Percentiles rank a stretch among this genome's conserved stretches.
These are phyloP conservation scores for Telfairia occidentalis DNA, from an alignment of 331 rosid genomes.

Conservation along the genomic window DNA sequence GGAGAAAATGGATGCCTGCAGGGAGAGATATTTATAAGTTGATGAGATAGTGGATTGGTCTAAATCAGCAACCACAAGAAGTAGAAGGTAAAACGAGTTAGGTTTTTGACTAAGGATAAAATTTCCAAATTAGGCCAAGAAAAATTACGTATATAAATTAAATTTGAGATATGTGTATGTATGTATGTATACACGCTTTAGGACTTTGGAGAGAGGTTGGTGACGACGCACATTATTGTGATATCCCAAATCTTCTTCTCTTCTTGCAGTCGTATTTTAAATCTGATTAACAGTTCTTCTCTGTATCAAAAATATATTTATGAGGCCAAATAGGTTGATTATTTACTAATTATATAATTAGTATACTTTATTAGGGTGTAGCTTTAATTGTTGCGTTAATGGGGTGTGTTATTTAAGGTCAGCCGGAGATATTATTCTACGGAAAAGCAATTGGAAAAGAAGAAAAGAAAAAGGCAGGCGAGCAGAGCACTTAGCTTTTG, in stretches of 20 bases:
- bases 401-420: not conserved
- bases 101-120: not conserved
- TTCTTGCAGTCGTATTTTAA: not conserved
- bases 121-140: not conserved
- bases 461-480: no score
- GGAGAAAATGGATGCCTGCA: not conserved
- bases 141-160: conserved; percentile 7
- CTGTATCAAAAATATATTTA: not conserved
- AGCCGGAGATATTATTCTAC: not conserved
- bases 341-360: no score
- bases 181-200: not conserved
- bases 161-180: not conserved
- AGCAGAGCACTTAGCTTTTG: not conserved
- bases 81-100: not conserved
- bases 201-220: conserved; percentile 10
- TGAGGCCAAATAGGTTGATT: not conserved
- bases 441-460: not conserved
- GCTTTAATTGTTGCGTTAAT: not conserved
- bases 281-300: not conserved
- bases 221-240: not conserved
- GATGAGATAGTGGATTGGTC: conserved; percentile 13
- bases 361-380: not conserved
- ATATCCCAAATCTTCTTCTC: not conserved
- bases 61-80: not conserved
- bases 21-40: not conserved